Base-by-base conservation (phyloP, 2,329 filamentous ascomycete genomes). In the Setomelanomma holmii region DNA sequence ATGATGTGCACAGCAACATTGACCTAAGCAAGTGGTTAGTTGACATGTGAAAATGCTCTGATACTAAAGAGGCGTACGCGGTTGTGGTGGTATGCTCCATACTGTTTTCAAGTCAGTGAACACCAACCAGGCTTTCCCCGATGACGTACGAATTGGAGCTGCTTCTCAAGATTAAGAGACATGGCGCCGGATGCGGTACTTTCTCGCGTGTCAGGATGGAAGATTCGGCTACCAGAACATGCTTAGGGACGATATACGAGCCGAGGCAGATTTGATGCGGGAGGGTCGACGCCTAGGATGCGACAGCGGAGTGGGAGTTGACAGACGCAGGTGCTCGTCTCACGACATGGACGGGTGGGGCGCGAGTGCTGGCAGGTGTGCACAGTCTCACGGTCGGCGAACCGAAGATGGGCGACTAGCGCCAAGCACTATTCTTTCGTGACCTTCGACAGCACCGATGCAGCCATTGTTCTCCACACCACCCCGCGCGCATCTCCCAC, bases 31-130 rank as follows among this genome's bases (percentile, higher is more conserved):
- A 51, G 49, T 54, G 55, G 61, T 70, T 56, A 59, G 66, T 58
- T 57, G 48, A 59, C 66, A 58, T 55, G 60, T 56, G 51, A 49
- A 40, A 45, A 49, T 40, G 40, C 27, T 35, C 39, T 11, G 30
- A n/a, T 42, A 39, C 23, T 33, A 16, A 48, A 51, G 38, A 46
- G 51, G 58, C 76, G 51, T 79, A 88, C 84, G 40, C 84, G 78
- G 75, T 93, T 88, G 70, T 90, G 86, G 76, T 95, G 90, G 72
- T 95, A 93, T 53, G 89, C 84, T 73, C 90, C 90, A 79, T 95
- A 95, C 90, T 95, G 61, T 10, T 20, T 45, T 49, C 30, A 41
- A 49, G 58, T 67, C 42, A 67, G 61, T 47, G 23, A 20, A 8
- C 5, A 39, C 41, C 33, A 48, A 20, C 16, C 27, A 46, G 17